These are phyloP conservation scores for Neurospora cerealis DNA, from an alignment of 495 filamentous ascomycete species.

Conservation along the genomic window DNA sequence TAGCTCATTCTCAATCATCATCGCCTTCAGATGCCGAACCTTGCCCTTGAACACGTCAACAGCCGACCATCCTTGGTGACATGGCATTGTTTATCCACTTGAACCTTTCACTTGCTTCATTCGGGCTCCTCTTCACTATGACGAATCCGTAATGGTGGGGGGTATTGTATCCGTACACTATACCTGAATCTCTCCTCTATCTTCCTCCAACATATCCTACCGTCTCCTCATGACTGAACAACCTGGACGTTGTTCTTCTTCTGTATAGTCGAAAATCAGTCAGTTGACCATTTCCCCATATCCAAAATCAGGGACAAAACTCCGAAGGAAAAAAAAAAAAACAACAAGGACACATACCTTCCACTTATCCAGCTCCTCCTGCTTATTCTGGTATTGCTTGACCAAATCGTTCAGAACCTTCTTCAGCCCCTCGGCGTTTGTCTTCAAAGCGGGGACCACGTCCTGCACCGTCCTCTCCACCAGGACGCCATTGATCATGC, in stretches of 20 bases:
- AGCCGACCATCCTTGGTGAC: neutral
- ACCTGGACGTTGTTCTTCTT: constrained; percentile 99
- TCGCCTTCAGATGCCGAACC: neutral
- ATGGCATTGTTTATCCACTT: neutral
- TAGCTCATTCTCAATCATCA: neutral
- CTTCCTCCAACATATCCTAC: neutral
- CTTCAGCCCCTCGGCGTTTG: constrained; percentile 90
- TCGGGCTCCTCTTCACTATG: neutral
- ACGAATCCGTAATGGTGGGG: neutral
- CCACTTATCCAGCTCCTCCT: constrained; percentile 94
- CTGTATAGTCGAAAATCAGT: constrained; percentile 38
- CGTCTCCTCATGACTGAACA: constrained; percentile 53
- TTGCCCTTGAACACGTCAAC: neutral
- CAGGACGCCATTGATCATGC: constrained; percentile 94
- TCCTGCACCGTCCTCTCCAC: constrained; percentile 90
- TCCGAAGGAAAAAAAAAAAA: neutral
- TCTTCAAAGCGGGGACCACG: constrained; percentile 80
- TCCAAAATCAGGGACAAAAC: neutral
- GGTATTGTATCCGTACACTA: neutral
- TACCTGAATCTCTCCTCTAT: neutral
- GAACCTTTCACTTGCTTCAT: neutral
- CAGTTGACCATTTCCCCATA: neutral
- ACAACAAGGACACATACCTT: constrained; percentile 54
- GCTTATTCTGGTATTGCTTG: constrained; percentile 93
- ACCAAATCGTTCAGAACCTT: constrained; percentile 92